Base-by-base conservation (phyloP, 2,329 filamentous ascomycete species). In the Alternaria dauci region DNA sequence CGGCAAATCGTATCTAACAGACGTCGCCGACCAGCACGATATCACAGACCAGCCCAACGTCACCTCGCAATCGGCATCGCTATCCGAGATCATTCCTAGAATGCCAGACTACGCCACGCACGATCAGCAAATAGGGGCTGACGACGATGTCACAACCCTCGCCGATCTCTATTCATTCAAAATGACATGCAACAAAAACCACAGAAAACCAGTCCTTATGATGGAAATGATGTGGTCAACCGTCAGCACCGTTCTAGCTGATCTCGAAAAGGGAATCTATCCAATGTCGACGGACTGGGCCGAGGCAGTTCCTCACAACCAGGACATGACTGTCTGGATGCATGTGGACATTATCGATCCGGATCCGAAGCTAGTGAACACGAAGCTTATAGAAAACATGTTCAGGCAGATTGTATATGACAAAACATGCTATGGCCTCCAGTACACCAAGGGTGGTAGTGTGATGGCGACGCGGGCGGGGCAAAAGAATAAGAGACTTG, bases 371-470 rank as follows among this genome's bases (percentile, higher is more conserved):
- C 30, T 42, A 4, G 12, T 42, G 30, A 20, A 23, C 16, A 8
- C 26, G 2, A 12, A 25, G 47, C 54, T 59, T 23, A 42, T 38
- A 39, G 32, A 34, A n/a, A 28, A 63, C 47, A 48, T 48, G 46
- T 48, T 48, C 30, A 20, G 34, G 30, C 12, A 36, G 46, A 20
- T 48, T 18, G 30, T 48, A 48, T 48, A 36, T 11, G 16, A 48
- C 34, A 9, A 9, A 25, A 34, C 12, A 11, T 48, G 46, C 46
- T 36, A 48, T 25, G 30, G 30, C 30, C 46, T 9, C 18, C n/a
- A 12, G 12, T 7, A 25, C 28, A 48, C 30, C 18, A 48, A 34
- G 32, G 30, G 30, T 34, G 46, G 46, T 14, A 36, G 30, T 25
- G 7, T 48, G 12, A 23, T 14, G 46, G 46, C 46, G 30, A 16